A percentile compares a stretch with the other conserved stretches of the same genome.
These are phyloP conservation scores for Hymenotorrendiella dingleyae DNA, from an alignment of 2,329 filamentous ascomycete species.

Conservation along the genomic window DNA sequence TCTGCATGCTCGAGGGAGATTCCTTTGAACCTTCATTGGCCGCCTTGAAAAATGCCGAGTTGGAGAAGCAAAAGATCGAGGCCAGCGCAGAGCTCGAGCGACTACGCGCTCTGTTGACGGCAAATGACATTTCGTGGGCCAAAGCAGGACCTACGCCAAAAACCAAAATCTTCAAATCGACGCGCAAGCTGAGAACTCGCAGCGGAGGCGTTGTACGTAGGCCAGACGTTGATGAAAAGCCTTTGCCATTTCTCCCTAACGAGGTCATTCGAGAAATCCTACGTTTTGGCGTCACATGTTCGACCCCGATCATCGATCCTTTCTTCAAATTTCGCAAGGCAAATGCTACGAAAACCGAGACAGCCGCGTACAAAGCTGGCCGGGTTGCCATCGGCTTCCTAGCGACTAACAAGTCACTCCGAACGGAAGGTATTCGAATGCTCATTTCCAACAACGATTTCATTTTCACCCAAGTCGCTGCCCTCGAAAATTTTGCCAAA, in stretches of 20 bases:
- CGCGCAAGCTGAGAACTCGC: background rate
- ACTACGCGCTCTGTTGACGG: background rate
- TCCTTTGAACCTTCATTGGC: background rate
- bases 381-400: conserved; percentile 49
- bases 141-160: too few relatives aligned
- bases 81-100: background rate
- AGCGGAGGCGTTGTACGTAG: background rate
- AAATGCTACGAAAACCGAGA: conserved; percentile 40
- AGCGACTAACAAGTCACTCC: conserved; percentile 44
- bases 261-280: conserved; percentile 38
- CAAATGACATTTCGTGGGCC: background rate
- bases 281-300: conserved; percentile 44
- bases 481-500: conserved; percentile 44
- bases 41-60: background rate
- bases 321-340: conserved; percentile 40
- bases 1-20: conserved; percentile 2
- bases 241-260: background rate
- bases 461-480: conserved; percentile 46
- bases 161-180: background rate
- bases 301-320: conserved; percentile 47
- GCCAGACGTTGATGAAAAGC: background rate
- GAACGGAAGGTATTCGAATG: conserved; percentile 42
- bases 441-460: conserved; percentile 49
- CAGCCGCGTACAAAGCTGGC: conserved; percentile 30
- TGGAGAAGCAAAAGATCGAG: background rate